These are phyloP conservation scores for Quambalaria eucalypti DNA, from an alignment of 1,284 basidiomycete genomes.

Conservation along the genomic window DNA sequence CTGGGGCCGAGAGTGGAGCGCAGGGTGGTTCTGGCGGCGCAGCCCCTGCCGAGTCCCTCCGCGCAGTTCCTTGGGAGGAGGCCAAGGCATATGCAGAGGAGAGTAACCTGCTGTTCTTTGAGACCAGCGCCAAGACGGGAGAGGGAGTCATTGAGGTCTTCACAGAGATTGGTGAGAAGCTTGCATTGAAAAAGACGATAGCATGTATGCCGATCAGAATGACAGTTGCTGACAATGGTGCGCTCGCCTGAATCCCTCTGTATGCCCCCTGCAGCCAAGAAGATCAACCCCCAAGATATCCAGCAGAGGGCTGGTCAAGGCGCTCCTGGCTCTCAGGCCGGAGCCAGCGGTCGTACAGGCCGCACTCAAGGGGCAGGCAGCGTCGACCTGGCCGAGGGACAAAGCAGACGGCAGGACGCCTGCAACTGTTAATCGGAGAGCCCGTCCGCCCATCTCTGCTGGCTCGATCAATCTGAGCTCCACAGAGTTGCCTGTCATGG, in stretches of 20 bases:
- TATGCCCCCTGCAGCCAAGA: constrained; percentile 23
- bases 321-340: constrained; percentile 12
- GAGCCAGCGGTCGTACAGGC: constrained; percentile 12
- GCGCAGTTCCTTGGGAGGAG: constrained; percentile 58
- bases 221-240: not conserved
- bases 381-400: constrained; percentile 22
- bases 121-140: constrained; percentile 96
- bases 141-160: constrained; percentile 94
- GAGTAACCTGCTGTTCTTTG: constrained; percentile 85
- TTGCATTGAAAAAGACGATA: constrained; percentile 2
- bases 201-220: constrained; percentile 7
- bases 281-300: constrained; percentile 37
- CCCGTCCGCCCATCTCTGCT: no score
- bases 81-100: constrained; percentile 93
- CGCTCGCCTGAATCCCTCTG: not conserved
- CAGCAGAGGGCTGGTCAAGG: constrained; percentile 12
- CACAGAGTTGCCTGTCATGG: no score
- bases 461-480: no score
- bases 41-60: constrained; percentile 10
- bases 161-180: constrained; percentile 58
- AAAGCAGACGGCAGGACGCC: constrained; percentile 18
- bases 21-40: constrained; percentile 12
- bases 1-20: constrained; percentile 11
- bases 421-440: constrained; percentile 40
- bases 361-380: constrained; percentile 18